Evolutionary conservation across 768 basidiomycete species (phyloP).

Genomic region (Rhizopogon vulgaris): DNA sequence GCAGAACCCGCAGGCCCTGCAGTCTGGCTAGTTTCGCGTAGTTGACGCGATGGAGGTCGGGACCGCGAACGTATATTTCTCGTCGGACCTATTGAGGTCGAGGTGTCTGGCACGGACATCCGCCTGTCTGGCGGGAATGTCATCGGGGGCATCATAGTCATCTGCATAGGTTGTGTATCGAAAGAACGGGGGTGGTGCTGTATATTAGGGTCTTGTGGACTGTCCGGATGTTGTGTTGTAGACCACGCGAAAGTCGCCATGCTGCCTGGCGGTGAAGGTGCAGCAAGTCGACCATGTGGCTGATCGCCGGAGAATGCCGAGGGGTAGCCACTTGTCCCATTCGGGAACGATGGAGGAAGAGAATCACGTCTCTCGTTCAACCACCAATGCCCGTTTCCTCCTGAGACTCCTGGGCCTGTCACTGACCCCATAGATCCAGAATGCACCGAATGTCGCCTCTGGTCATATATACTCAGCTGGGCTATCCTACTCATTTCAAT

Average conservation of each 20-base stretch:
- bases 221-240: constrained; percentile 39
- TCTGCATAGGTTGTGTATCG: constrained; percentile 40
- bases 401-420: constrained; percentile 18
- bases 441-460: constrained; percentile 74
- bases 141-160: constrained; percentile 52
- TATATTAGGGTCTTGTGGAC: constrained; percentile 39
- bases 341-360: constrained; percentile 62
- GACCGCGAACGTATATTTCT: constrained; percentile 61
- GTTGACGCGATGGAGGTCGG: constrained; percentile 63
- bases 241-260: constrained; percentile 74
- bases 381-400: constrained; percentile 45
- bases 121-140: constrained; percentile 60
- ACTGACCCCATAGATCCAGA: constrained; percentile 37
- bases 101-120: constrained; percentile 68
- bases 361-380: constrained; percentile 68
- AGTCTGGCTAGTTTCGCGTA: constrained; percentile 35
- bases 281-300: constrained; percentile 56
- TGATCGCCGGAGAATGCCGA: constrained; percentile 59
- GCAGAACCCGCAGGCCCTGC: constrained; percentile 26
- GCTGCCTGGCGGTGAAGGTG: constrained; percentile 50
- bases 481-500: constrained; percentile 74
- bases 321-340: constrained; percentile 38
- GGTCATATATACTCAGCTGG: constrained; percentile 63
- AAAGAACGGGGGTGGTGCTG: constrained; percentile 37
- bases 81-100: constrained; percentile 38